phyloP scores from a whole-genome alignment of 2,329 filamentous ascomycete genomes.

The Stagonosporopsis rhizophila region DNA sequence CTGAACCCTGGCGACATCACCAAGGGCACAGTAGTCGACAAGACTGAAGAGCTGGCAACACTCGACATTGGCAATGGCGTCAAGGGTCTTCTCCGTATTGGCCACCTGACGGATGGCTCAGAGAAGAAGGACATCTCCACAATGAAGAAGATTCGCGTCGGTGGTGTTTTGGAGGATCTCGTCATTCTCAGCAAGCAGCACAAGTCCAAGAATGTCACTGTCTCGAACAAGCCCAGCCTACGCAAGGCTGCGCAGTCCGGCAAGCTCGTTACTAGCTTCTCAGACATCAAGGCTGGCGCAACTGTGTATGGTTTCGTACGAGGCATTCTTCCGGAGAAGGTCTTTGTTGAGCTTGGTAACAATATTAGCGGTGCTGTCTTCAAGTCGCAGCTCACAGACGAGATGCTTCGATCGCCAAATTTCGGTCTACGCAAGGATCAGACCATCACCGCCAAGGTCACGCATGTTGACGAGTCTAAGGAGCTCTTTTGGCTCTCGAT shows the following conservation, averaged over 20 bases:
- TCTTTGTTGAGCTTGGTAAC: slow-evolving; percentile 88
- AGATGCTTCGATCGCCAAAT: slow-evolving; percentile 69
- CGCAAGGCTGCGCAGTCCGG: slow-evolving; percentile 75
- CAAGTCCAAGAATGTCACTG: slow-evolving; percentile 73
- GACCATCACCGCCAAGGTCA: slow-evolving; percentile 74
- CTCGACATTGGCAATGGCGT: slow-evolving; percentile 79
- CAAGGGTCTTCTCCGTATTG: slow-evolving; percentile 77
- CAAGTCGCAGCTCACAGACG: slow-evolving; percentile 77
- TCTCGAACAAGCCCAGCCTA: slow-evolving; percentile 85
- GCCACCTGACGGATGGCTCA: slow-evolving; percentile 86
- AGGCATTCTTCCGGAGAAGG: slow-evolving; percentile 79
- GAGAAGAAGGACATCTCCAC: slow-evolving; percentile 77
- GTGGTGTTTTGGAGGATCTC: slow-evolving; percentile 82
- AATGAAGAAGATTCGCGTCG: slow-evolving; percentile 81
- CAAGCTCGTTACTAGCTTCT: slow-evolving; percentile 74
- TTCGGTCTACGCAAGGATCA: slow-evolving; percentile 83
- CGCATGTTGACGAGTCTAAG: slow-evolving; percentile 73
- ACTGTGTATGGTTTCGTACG: slow-evolving; percentile 80
- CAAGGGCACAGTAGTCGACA: slow-evolving; percentile 68
- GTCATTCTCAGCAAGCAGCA: slow-evolving; percentile 86
- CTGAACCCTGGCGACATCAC: slow-evolving; percentile 78
- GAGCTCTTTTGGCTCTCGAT: slow-evolving; percentile 73
- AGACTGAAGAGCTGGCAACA: slow-evolving; percentile 56
- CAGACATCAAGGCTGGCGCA: slow-evolving; percentile 73
- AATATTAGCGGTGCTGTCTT: slow-evolving; percentile 80